Evolutionary conservation across 164 flowering plant genomes (phyloP), one percentile per base, ranked within the genome.

Genomic region (Liquidambar formosana): DNA sequence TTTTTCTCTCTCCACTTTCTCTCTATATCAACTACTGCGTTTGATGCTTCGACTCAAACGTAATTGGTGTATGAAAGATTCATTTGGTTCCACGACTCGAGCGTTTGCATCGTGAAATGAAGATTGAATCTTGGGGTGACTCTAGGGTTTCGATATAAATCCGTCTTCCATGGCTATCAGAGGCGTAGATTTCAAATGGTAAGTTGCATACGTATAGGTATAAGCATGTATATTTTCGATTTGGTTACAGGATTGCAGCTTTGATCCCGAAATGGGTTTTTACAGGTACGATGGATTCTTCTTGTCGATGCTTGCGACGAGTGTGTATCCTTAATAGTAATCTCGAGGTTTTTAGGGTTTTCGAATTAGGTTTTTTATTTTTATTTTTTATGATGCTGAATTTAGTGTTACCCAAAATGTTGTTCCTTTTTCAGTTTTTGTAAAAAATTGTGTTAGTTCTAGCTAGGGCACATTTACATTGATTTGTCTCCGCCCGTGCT

Each of bases 211-310:
- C 1, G 18, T 23, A 12, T 48, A 10, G 28, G 9, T 21, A 6
- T 18, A 21, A 0, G 11, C 44, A 6, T 47, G 8, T 18, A 13
- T 19, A 18, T n/a, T n/a, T n/a, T n/a, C n/a, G 1, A 14, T 27
- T 3, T 52, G 0, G 33, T 5, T 33, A 18, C 53, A 15, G 49
- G 54, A 22, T 15, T 33, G 9, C 12, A 65, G 23, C 26, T n/a
- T 22, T 67, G 33, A 27, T 33, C 21, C 23, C 11, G 12, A 26
- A 16, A 25, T 61, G 38, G 56, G 46, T 57, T 80, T 53, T 81
- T 78, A 79, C 90, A 96, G 99, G 97, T 93, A 90, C 61, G 99
- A 96, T 86, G 99, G 97, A 13, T 93, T 96, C 71, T 96, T 96
- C 89, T 75, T 96, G 87, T 88, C 96, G 15, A 95, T 93, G 99